A percentile compares a stretch with the other conserved stretches of the same genome.
Evolutionary conservation across 1,284 basidiomycete genomes (phyloP).

Genomic region (Malassezia vespertilionis): DNA sequence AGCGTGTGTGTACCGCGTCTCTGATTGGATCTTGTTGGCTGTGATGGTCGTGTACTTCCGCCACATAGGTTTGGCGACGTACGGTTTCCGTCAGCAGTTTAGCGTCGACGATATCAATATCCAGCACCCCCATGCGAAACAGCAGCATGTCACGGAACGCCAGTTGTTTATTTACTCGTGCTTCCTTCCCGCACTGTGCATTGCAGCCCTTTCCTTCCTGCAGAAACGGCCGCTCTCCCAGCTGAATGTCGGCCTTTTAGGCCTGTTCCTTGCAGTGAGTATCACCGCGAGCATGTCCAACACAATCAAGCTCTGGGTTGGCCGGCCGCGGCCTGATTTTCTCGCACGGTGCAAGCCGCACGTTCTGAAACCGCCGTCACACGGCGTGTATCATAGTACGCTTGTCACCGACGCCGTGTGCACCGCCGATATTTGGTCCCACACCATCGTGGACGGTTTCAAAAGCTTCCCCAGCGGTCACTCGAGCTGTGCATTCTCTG

Average conservation of each 20-base stretch:
- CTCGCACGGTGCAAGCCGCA: constrained; percentile 70
- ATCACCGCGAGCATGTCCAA: constrained; percentile 73
- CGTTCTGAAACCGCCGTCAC: constrained; percentile 54
- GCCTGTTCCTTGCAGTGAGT: constrained; percentile 61
- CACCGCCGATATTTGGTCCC: constrained; percentile 50
- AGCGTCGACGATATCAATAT: constrained; percentile 53
- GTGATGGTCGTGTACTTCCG: constrained; percentile 4
- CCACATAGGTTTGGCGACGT: constrained; percentile 48
- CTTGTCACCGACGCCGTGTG: constrained; percentile 68
- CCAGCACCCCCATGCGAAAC: constrained; percentile 58
- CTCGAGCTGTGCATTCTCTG: constrained; percentile 81
- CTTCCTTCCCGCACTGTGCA: constrained; percentile 50
- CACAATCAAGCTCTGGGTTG: constrained; percentile 66
- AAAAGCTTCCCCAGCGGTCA: constrained; percentile 90
- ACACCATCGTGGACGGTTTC: constrained; percentile 56
- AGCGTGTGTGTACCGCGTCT: too few relatives aligned
- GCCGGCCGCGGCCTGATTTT: constrained; percentile 60
- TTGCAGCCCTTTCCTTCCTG: constrained; percentile 59
- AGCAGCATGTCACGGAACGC: constrained; percentile 71
- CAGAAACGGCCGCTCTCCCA: constrained; percentile 77
- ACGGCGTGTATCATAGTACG: constrained; percentile 49
- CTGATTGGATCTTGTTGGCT: constrained; percentile 42
- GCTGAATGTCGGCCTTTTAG: constrained; percentile 67
- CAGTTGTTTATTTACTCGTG: constrained; percentile 29
- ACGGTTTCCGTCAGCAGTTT: constrained; percentile 62